Evolutionary conservation across 495 filamentous ascomycete genomes (phyloP).

Genomic region (Evansstolkia leycettana): DNA sequence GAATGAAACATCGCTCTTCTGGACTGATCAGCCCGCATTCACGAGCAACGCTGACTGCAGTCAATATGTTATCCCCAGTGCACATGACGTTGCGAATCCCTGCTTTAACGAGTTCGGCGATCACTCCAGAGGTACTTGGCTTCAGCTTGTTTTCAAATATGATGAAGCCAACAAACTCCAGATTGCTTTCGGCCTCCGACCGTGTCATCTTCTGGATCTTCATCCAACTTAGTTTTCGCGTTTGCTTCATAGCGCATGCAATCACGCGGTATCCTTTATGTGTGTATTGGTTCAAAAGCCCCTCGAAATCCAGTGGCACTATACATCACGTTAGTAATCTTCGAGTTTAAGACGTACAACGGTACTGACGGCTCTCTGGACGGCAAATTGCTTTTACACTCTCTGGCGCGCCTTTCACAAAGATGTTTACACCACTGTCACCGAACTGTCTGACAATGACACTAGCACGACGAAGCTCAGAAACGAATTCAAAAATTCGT

Average conservation of each 20-base stretch:
- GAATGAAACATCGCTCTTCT: constrained; percentile 79
- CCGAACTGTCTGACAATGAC: constrained; percentile 84
- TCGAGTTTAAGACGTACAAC: neutral
- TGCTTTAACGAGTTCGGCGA: constrained; percentile 73
- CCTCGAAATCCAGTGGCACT: constrained; percentile 85
- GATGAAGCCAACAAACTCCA: constrained; percentile 90
- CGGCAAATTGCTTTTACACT: constrained; percentile 88
- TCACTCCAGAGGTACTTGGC: constrained; percentile 59
- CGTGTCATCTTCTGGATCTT: constrained; percentile 90
- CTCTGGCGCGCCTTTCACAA: constrained; percentile 95
- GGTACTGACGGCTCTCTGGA: constrained; percentile 57
- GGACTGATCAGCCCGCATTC: constrained; percentile 78
- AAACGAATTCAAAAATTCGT: constrained; percentile 91
- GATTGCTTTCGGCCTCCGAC: constrained; percentile 63
- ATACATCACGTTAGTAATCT: constrained; percentile 5
- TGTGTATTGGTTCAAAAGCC: constrained; percentile 78
- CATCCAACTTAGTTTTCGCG: constrained; percentile 78
- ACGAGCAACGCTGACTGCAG: constrained; percentile 89
- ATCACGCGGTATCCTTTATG: constrained; percentile 97
- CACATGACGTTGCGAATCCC: constrained; percentile 92
- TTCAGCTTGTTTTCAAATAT: constrained; percentile 99
- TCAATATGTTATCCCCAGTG: constrained; percentile 96
- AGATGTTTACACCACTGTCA: constrained; percentile 64
- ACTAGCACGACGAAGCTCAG: constrained; percentile 84
- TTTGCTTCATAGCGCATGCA: constrained; percentile 81